Evolutionary conservation across 2,329 filamentous ascomycete species (phyloP).

Genomic region (Penicillium hesseltinei): DNA sequence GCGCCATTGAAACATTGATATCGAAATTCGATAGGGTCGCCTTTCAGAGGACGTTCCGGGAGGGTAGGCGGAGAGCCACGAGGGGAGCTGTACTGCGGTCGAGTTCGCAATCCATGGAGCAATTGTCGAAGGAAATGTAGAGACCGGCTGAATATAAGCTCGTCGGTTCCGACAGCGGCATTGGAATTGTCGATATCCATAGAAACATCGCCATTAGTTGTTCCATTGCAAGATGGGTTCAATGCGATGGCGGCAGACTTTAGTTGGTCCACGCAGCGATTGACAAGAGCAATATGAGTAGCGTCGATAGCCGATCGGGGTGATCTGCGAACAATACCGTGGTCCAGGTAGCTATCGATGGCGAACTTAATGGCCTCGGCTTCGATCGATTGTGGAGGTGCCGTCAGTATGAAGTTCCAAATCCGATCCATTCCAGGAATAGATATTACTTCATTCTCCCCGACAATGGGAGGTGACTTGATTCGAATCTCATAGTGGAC

Average conservation of each 20-base stretch:
- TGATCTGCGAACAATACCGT: constrained; percentile 42
- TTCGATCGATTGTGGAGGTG: constrained; percentile 65
- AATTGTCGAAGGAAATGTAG: constrained; percentile 67
- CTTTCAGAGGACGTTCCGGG: constrained; percentile 54
- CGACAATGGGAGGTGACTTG: constrained; percentile 49
- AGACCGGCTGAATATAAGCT: constrained; percentile 66
- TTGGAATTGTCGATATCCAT: constrained; percentile 55
- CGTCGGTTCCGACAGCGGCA: constrained; percentile 53
- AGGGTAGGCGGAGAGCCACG: constrained; percentile 61
- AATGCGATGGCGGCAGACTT: constrained; percentile 61
- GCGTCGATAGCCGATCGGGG: constrained; percentile 50
- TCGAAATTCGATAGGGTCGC: constrained; percentile 64
- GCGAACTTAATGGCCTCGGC: constrained; percentile 66
- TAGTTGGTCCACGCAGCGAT: constrained; percentile 70
- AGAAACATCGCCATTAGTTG: constrained; percentile 48
- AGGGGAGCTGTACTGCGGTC: constrained; percentile 60
- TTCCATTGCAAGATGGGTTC: constrained; percentile 49
- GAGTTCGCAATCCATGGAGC: constrained; percentile 52
- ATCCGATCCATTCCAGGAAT: constrained; percentile 63
- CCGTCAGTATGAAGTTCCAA: constrained; percentile 78
- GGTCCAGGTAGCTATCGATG: constrained; percentile 69
- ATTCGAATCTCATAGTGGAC: constrained; percentile 56
- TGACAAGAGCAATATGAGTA: constrained; percentile 68
- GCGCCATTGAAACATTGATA: constrained; percentile 71
- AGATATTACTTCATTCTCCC: constrained; percentile 42